Conservation (phyloP, 441 rosid genomes). For the Cnidoscolus chayamansa region DNA sequence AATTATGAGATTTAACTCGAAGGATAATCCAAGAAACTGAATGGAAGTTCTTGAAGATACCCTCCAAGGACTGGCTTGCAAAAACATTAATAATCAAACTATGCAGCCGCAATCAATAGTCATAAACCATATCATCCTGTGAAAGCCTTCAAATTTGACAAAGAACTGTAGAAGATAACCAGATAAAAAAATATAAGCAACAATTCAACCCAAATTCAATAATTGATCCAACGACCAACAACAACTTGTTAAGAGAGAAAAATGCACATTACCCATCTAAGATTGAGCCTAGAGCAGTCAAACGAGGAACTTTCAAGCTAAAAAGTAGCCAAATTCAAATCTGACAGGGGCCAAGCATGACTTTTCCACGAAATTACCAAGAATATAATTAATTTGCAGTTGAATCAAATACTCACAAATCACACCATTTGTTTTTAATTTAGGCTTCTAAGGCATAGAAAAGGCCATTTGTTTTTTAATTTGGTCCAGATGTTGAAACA, state of each 20-base stretch:
- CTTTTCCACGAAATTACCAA: conserved; percentile 21
- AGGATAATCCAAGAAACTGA: conserved; percentile 5
- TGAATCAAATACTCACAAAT: conserved; percentile 12
- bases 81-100: conserved; percentile 22
- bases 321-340: conserved; percentile 17
- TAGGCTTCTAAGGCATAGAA: neutral
- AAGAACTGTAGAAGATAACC: neutral
- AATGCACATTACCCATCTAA: conserved; percentile 5
- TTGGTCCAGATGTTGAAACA: conserved; percentile 17
- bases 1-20: conserved; percentile 2
- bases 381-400: conserved; percentile 9
- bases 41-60: conserved; percentile 5
- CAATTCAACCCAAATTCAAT: conserved; percentile 25
- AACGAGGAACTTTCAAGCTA: conserved; percentile 21
- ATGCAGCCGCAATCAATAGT: conserved; percentile 29
- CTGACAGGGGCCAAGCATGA: conserved; percentile 17
- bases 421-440: conserved; percentile 3
- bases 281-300: conserved; percentile 22
- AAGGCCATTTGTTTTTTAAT: conserved; percentile 16
- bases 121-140: conserved; percentile 22
- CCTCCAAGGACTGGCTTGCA: conserved; percentile 16
- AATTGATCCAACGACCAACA: conserved; percentile 18
- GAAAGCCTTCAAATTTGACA: conserved; percentile 35
- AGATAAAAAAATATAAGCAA: conserved; percentile 10
- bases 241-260: conserved; percentile 16